Percentiles rank a stretch among this genome's conserved stretches.
Conservation (phyloP, 805 yeast species). For the Yarrowia porcina region DNA sequence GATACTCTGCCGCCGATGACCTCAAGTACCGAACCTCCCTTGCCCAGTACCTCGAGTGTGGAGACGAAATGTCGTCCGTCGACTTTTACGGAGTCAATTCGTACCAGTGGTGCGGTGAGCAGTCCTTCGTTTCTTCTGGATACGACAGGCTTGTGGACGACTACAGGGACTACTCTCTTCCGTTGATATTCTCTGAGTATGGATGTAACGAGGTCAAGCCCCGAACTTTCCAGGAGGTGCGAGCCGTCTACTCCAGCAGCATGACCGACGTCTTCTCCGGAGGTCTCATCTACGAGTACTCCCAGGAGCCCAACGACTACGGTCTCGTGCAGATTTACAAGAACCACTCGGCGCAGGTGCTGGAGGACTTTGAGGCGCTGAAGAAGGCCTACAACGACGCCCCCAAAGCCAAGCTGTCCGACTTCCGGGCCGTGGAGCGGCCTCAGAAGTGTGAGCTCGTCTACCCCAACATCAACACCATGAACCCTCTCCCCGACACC, state of each 20-base stretch:
- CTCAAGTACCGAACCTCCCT: slow-evolving; percentile 64
- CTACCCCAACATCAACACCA: slow-evolving; percentile 27
- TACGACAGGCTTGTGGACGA: slow-evolving; percentile 64
- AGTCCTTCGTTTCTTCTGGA: slow-evolving; percentile 68
- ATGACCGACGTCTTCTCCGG: slow-evolving; percentile 91
- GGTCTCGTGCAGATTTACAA: slow-evolving; percentile 70
- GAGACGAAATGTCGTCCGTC: slow-evolving; percentile 63
- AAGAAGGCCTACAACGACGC: slow-evolving; percentile 52
- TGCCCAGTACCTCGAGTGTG: slow-evolving; percentile 86
- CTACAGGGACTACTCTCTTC: slow-evolving; percentile 71
- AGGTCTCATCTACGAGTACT: slow-evolving; percentile 89
- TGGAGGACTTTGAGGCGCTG: slow-evolving; percentile 59
- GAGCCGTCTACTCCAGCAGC: slow-evolving; percentile 64
- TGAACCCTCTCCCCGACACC: slow-evolving; percentile 26
- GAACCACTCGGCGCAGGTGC: slow-evolving; percentile 37
- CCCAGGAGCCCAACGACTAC: slow-evolving; percentile 71
- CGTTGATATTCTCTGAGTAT: slow-evolving; percentile 78
- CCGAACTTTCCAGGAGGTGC: slow-evolving; percentile 80
- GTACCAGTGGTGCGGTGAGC: slow-evolving; percentile 91
- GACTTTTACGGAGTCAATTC: slow-evolving; percentile 94
- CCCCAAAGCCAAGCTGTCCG: slow-evolving; percentile 48
- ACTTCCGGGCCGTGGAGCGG: slow-evolving; percentile 15
- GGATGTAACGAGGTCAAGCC: slow-evolving; percentile 77
- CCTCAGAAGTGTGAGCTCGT: slow-evolving; percentile 23
- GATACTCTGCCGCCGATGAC: slow-evolving; percentile 92